Percentiles rank a stretch among this genome's conserved stretches.
Evolutionary conservation across 2,329 filamentous ascomycete species (phyloP).

Genomic region (Chaetomium sp.): DNA sequence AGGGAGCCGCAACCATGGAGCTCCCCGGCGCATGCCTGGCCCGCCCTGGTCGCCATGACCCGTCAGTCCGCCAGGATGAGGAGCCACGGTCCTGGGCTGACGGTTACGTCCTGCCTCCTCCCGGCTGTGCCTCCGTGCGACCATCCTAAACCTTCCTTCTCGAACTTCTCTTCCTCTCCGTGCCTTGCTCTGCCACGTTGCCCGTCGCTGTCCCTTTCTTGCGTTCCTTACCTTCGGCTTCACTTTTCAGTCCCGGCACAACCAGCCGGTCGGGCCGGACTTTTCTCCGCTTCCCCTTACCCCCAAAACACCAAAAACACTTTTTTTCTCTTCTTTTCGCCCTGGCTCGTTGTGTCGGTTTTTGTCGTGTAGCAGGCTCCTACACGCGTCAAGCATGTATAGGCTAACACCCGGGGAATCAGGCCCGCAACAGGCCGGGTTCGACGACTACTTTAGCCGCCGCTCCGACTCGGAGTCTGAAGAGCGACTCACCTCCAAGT

Average conservation of each 20-base stretch:
- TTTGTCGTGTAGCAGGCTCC: constrained; percentile 22
- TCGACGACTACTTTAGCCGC: constrained; percentile 41
- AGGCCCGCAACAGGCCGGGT: constrained; percentile 37
- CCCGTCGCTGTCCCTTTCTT: neutral
- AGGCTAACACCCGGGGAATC: constrained; percentile 42
- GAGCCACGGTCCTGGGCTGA: constrained; percentile 24
- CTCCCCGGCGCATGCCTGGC: constrained; percentile 25
- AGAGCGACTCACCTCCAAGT: constrained; percentile 42
- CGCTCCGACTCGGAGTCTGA: constrained; percentile 52
- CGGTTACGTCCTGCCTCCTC: constrained; percentile 6
- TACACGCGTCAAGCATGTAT: constrained; percentile 30
- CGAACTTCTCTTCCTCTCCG: neutral
- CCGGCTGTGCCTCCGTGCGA: constrained; percentile 19
- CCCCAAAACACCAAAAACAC: neutral
- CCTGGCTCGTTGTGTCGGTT: constrained; percentile 8
- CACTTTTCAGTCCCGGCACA: neutral
- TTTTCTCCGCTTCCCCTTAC: neutral
- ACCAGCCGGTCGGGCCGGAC: neutral
- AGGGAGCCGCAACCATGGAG: constrained; percentile 21
- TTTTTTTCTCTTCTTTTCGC: neutral
- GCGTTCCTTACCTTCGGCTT: neutral
- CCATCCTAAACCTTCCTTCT: neutral
- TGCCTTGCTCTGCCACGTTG: constrained; percentile 10
- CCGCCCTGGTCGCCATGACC: constrained; percentile 27
- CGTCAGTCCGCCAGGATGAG: constrained; percentile 26